phyloP scores from a whole-genome alignment of 306 rosid species.

The Acacia melanoxylon region DNA sequence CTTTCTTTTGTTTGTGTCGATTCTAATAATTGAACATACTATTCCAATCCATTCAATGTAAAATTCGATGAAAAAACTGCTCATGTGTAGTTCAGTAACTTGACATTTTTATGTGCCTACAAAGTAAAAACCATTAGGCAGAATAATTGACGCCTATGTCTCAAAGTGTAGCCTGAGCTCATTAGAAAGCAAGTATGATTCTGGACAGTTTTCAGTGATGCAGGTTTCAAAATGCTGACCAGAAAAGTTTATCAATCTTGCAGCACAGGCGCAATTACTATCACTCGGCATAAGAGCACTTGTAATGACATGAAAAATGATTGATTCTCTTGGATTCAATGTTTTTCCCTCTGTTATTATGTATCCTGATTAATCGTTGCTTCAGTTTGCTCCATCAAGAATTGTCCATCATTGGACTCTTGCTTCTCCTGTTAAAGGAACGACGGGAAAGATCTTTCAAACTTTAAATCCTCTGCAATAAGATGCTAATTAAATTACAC shows the following conservation, averaged over 20 bases:
- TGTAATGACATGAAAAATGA: slow-evolving; percentile 6
- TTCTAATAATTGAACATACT: not conserved
- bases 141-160: not conserved
- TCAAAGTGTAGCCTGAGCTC: not conserved
- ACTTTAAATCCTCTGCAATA: not conserved
- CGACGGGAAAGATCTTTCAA: not conserved
- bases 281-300: not conserved
- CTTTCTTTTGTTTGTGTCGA: not conserved
- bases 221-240: not conserved
- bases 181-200: slow-evolving; percentile 1
- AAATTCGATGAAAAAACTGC: not conserved
- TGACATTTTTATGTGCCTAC: not conserved
- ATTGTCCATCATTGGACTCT: not conserved
- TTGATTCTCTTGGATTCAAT: not conserved
- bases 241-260: too few species aligned
- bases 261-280: too few species aligned
- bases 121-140: not conserved
- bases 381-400: not conserved
- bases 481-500: not conserved
- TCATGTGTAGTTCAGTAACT: not conserved
- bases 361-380: not conserved
- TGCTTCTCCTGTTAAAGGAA: not conserved
- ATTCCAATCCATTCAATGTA: not conserved
- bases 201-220: not conserved
- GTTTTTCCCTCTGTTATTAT: not conserved